Evolutionary conservation across 352 stramenopile genomes (phyloP).

Genomic region (Globisporangium orthogonon): DNA sequence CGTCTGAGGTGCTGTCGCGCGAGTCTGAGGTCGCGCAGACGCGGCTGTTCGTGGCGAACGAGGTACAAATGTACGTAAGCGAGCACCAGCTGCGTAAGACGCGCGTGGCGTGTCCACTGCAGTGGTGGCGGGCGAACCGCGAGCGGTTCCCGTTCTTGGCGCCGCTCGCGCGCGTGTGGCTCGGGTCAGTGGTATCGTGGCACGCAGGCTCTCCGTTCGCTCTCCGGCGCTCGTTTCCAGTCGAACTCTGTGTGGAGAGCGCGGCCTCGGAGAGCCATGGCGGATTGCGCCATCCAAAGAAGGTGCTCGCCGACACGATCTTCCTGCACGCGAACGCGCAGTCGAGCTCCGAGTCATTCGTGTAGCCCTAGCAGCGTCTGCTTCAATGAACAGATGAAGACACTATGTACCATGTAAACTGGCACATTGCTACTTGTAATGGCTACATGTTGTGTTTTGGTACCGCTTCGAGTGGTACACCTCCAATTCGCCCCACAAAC

Average conservation of each 20-base stretch:
- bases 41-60: slow-evolving; percentile 24
- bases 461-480: too few species aligned
- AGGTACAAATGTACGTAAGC: slow-evolving; percentile 30
- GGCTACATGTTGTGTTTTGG: too few species aligned
- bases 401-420: too few species aligned
- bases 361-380: not conserved
- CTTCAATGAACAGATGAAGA: too few species aligned
- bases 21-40: slow-evolving; percentile 35
- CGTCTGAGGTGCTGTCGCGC: slow-evolving; percentile 21
- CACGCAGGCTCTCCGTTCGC: too few species aligned
- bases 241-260: slow-evolving; percentile 9
- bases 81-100: slow-evolving; percentile 40
- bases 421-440: too few species aligned
- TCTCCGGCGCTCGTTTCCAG: not conserved
- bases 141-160: slow-evolving; percentile 36
- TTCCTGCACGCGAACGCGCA: slow-evolving; percentile 15
- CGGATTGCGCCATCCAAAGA: not conserved
- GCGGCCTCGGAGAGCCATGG: not conserved
- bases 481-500: too few species aligned
- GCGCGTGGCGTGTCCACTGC: slow-evolving; percentile 29
- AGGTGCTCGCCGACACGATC: slow-evolving; percentile 15
- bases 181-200: slow-evolving; percentile 14
- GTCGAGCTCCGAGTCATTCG: slow-evolving; percentile 4
- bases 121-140: slow-evolving; percentile 38
- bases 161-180: slow-evolving; percentile 31